phyloP scores from a whole-genome alignment of 495 filamentous ascomycete species.

The Annulohypoxylon nitens region DNA sequence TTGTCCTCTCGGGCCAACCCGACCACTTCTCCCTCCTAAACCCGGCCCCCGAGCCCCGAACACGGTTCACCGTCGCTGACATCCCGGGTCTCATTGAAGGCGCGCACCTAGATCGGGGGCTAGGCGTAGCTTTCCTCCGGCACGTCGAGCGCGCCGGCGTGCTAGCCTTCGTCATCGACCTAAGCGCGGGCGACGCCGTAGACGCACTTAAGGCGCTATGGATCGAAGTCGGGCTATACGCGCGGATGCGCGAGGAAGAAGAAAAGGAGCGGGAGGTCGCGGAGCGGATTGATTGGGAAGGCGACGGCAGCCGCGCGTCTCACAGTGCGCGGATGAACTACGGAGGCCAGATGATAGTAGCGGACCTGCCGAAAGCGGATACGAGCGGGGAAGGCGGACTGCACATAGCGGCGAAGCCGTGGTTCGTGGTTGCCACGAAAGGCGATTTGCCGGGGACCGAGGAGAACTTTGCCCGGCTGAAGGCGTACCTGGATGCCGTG shows the following conservation, averaged over 20 bases:
- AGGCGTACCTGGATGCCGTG: slow-evolving; percentile 74
- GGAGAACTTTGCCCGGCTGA: slow-evolving; percentile 78
- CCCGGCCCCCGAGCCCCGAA: slow-evolving; percentile 63
- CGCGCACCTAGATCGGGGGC: slow-evolving; percentile 90
- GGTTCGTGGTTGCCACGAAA: slow-evolving; percentile 98
- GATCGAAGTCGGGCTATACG: slow-evolving; percentile 90
- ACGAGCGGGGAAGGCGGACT: slow-evolving; percentile 55
- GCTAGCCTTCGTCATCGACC: slow-evolving; percentile 92
- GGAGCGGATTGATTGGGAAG: slow-evolving; percentile 56
- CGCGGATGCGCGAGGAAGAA: slow-evolving; percentile 75
- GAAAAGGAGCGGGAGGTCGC: slow-evolving; percentile 65
- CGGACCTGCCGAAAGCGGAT: slow-evolving; percentile 50
- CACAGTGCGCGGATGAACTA: slow-evolving; percentile 10
- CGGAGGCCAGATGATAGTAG: slow-evolving; percentile 50
- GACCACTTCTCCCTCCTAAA: slow-evolving; percentile 21
- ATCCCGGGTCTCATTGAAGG: slow-evolving; percentile 93
- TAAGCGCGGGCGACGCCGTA: slow-evolving; percentile 83
- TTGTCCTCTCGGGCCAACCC: slow-evolving; percentile 42
- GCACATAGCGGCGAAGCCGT: slow-evolving; percentile 87
- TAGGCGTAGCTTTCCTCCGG: slow-evolving; percentile 91
- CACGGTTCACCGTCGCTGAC: slow-evolving; percentile 92
- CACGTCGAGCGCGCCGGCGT: slow-evolving; percentile 95
- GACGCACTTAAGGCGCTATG: slow-evolving; percentile 82
- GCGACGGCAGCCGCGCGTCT: slow-evolving; percentile 40
- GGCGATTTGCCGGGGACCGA: slow-evolving; percentile 85